These are phyloP conservation scores for Cladosporium sp. DNA, from an alignment of 2,329 filamentous ascomycete genomes.

Conservation along the genomic window DNA sequence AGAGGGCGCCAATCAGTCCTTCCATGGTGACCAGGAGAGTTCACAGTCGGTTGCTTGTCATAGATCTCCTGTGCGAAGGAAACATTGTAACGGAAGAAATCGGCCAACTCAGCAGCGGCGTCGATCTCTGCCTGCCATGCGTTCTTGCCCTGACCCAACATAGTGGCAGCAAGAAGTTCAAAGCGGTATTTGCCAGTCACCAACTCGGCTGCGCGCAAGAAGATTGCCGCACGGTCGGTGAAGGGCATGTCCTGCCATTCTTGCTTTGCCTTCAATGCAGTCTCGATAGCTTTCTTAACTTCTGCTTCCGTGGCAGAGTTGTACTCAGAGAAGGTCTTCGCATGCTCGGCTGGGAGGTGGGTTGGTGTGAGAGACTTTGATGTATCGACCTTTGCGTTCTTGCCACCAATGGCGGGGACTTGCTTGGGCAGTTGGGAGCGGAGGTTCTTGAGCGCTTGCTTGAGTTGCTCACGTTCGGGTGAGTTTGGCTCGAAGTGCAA, in stretches of 20 bases:
- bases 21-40: constrained; percentile 85
- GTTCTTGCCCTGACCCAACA: constrained; percentile 96
- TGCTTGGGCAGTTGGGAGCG: constrained; percentile 66
- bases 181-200: constrained; percentile 91
- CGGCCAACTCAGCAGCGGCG: constrained; percentile 81
- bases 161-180: constrained; percentile 92
- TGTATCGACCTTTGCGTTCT: constrained; percentile 55
- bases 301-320: constrained; percentile 73
- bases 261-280: constrained; percentile 78
- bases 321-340: constrained; percentile 71
- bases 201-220: constrained; percentile 92
- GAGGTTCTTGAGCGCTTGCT: constrained; percentile 66
- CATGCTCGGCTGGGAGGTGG: constrained; percentile 75
- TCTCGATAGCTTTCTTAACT: constrained; percentile 73
- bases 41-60: constrained; percentile 76
- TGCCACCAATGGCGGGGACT: constrained; percentile 77
- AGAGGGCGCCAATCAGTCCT: constrained; percentile 82
- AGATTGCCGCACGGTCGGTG: constrained; percentile 83
- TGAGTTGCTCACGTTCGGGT: constrained; percentile 68
- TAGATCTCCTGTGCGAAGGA: constrained; percentile 91
- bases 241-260: constrained; percentile 86
- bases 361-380: constrained; percentile 61
- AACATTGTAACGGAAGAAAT: constrained; percentile 89
- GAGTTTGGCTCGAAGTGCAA: constrained; percentile 86
- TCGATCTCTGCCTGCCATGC: constrained; percentile 99